A percentile compares a stretch with the other conserved stretches of the same genome.
Conservation (phyloP, 306 rosid genomes). For the Cotoneaster glaucophyllus region DNA sequence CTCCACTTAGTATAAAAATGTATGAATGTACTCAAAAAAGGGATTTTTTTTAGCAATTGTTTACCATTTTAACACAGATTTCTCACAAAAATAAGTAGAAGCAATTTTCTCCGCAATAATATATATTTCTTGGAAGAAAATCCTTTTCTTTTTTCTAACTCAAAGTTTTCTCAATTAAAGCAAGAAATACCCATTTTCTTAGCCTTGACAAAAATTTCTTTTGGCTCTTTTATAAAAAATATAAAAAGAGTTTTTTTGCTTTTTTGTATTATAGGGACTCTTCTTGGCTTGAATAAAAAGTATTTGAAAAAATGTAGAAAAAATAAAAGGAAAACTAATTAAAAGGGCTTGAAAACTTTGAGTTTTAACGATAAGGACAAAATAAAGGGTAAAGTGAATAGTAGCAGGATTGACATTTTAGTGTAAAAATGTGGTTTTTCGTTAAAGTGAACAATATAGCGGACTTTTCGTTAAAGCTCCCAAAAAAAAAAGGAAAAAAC, state of each 20-base stretch:
- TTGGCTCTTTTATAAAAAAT: neutral
- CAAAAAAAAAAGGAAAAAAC: neutral
- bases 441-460: too few species aligned
- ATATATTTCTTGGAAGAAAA: neutral
- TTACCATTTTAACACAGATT: neutral
- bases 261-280: too few species aligned
- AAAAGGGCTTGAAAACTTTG: too few species aligned
- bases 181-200: neutral
- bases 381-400: too few species aligned
- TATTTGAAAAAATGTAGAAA: neutral
- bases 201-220: neutral
- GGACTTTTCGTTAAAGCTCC: too few species aligned
- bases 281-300: neutral
- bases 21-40: neutral
- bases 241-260: too few species aligned
- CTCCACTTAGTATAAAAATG: too few species aligned
- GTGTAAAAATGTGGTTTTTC: too few species aligned
- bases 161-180: neutral
- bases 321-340: too few species aligned
- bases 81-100: neutral
- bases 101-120: neutral
- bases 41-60: neutral
- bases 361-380: too few species aligned
- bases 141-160: neutral
- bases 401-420: too few species aligned